These are phyloP conservation scores for Abrus pulchellus DNA, from an alignment of 306 rosid genomes.

Conservation along the genomic window DNA sequence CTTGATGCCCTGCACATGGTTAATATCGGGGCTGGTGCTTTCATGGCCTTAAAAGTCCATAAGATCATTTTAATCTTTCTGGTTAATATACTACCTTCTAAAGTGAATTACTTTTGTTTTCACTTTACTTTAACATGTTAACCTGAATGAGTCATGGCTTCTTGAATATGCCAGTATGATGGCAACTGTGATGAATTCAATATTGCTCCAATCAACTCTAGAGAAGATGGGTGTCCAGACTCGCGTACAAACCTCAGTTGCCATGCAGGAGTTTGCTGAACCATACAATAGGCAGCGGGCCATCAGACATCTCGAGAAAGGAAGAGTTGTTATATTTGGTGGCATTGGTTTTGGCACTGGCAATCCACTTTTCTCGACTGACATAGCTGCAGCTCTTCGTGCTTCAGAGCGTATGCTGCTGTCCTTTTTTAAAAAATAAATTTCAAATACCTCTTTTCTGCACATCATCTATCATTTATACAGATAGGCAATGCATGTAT, in stretches of 20 bases:
- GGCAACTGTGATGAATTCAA: conserved; percentile 77
- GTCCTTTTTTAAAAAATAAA: neutral
- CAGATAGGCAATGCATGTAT: neutral
- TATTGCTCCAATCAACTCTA: conserved; percentile 71
- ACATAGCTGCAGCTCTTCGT: conserved; percentile 70
- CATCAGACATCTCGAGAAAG: conserved; percentile 81
- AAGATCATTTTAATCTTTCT: conserved; percentile 23
- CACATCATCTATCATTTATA: neutral
- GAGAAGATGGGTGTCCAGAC: conserved; percentile 80
- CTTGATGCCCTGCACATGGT: conserved; percentile 44
- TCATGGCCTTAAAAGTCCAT: conserved; percentile 18
- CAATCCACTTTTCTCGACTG: conserved; percentile 65
- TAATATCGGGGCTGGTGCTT: conserved; percentile 19
- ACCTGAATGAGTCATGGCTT: conserved; percentile 41
- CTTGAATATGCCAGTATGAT: conserved; percentile 62
- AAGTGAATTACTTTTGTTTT: conserved; percentile 35
- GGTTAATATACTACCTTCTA: conserved; percentile 27
- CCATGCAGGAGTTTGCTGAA: conserved; percentile 71
- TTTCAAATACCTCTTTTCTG: conserved; percentile 16
- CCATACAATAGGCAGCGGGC: conserved; percentile 76
- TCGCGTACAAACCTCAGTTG: conserved; percentile 65
- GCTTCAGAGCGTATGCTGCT: conserved; percentile 66
- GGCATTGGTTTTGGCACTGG: conserved; percentile 71
- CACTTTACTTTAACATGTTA: conserved; percentile 34
- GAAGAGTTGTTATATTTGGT: conserved; percentile 77